Conservation (phyloP, 2,329 filamentous ascomycete genomes). For the Didymella sp. region DNA sequence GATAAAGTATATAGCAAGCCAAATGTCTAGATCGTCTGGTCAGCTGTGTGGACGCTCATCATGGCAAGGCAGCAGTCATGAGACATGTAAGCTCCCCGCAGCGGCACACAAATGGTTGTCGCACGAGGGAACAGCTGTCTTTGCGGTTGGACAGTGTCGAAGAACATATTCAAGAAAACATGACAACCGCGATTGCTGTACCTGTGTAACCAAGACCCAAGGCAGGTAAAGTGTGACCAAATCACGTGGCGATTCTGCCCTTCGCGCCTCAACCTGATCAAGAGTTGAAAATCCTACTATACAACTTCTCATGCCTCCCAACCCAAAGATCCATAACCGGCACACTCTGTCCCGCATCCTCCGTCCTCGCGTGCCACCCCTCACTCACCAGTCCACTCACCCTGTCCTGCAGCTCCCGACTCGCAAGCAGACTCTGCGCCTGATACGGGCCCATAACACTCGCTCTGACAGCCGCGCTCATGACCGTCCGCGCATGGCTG, state of each 20-base stretch:
- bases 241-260: no score
- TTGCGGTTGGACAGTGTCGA: constrained; percentile 5
- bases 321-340: constrained; percentile 84
- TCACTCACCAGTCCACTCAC: constrained; percentile 66
- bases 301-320: constrained; percentile 80
- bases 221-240: no score
- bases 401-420: constrained; percentile 62
- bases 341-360: constrained; percentile 75
- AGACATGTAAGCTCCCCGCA: constrained; percentile 13
- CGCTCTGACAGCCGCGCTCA: constrained; percentile 78
- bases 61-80: constrained; percentile 22
- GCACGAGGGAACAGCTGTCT: constrained; percentile 23
- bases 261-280: constrained; percentile 46
- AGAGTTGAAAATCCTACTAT: constrained; percentile 87
- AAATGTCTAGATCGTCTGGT: neutral
- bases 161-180: no score
- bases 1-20: neutral
- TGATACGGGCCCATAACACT: constrained; percentile 83
- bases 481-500: constrained; percentile 75
- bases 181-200: no score
- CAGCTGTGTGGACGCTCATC: neutral
- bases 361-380: constrained; percentile 65
- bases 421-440: constrained; percentile 75
- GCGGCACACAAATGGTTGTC: constrained; percentile 19
- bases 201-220: no score